Evolutionary conservation across 441 rosid genomes (phyloP).

Genomic region (Geranium incanum): DNA sequence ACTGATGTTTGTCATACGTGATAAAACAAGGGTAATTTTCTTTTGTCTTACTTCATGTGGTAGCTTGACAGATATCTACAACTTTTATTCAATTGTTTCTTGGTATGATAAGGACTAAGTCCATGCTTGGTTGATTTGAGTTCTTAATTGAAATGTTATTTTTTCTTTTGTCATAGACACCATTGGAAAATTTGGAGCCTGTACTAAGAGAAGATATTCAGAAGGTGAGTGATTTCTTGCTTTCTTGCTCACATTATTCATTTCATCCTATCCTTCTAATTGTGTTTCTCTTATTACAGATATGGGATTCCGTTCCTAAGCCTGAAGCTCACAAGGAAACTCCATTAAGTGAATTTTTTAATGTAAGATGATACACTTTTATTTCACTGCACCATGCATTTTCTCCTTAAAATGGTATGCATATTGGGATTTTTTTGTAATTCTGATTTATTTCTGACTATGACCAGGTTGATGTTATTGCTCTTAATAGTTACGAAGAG

Average conservation of each 20-base stretch:
- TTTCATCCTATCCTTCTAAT: slow-evolving; percentile 16
- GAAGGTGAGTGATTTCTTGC: slow-evolving; percentile 43
- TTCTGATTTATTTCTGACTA: slow-evolving; percentile 8
- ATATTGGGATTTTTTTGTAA: not conserved
- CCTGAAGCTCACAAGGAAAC: slow-evolving; percentile 88
- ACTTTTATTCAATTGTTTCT: not conserved
- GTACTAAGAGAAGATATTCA: slow-evolving; percentile 94
- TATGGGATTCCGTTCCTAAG: slow-evolving; percentile 95
- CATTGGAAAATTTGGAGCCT: slow-evolving; percentile 93
- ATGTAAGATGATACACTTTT: slow-evolving; percentile 38
- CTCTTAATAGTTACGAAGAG: slow-evolving; percentile 95
- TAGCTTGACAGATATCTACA: slow-evolving; percentile 8
- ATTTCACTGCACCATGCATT: not conserved
- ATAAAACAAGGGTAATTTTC: slow-evolving; percentile 74
- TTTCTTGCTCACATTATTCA: slow-evolving; percentile 8
- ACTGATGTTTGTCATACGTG: slow-evolving; percentile 95
- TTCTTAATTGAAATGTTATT: not conserved
- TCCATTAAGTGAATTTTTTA: slow-evolving; percentile 92
- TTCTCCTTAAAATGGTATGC: not conserved
- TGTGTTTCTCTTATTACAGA: slow-evolving; percentile 39
- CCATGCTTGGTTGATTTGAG: slow-evolving; percentile 1
- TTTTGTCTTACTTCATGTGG: slow-evolving; percentile 8
- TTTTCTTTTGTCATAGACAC: slow-evolving; percentile 52
- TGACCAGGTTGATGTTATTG: slow-evolving; percentile 90
- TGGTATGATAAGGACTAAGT: not conserved